Evolutionary conservation across 495 filamentous ascomycete species (phyloP).

Genomic region (Polyplosphaeria fusca): DNA sequence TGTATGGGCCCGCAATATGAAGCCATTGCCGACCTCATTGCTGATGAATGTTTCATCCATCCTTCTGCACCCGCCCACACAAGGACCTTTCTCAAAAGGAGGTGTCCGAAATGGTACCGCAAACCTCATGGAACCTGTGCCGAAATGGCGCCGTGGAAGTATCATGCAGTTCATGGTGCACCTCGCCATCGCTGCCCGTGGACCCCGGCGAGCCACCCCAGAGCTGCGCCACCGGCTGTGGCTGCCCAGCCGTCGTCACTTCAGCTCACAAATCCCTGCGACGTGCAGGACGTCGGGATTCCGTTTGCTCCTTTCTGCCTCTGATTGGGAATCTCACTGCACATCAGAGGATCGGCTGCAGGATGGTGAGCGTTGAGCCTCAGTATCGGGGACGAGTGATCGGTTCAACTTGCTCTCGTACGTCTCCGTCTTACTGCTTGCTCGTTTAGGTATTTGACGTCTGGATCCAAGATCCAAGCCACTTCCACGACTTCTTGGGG

Average conservation of each 20-base stretch:
- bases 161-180: neutral
- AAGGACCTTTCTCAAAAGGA: neutral
- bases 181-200: neutral
- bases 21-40: too few relatives aligned
- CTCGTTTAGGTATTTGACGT: too few relatives aligned
- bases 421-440: too few relatives aligned
- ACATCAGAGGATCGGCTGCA: too few relatives aligned
- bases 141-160: neutral
- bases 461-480: too few relatives aligned
- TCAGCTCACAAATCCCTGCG: conserved; percentile 14
- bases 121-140: neutral
- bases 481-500: too few relatives aligned
- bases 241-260: neutral
- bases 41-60: too few relatives aligned
- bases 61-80: neutral
- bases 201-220: neutral
- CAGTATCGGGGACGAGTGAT: too few relatives aligned
- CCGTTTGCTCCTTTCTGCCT: neutral
- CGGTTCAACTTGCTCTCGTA: too few relatives aligned
- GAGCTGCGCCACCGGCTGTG: too few relatives aligned
- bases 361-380: too few relatives aligned
- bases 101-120: neutral
- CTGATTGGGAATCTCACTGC: too few relatives aligned
- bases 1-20: neutral
- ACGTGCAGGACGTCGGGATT: neutral